phyloP scores from a whole-genome alignment of 1,284 basidiomycete genomes.

The Ceratobasidium sp. region DNA sequence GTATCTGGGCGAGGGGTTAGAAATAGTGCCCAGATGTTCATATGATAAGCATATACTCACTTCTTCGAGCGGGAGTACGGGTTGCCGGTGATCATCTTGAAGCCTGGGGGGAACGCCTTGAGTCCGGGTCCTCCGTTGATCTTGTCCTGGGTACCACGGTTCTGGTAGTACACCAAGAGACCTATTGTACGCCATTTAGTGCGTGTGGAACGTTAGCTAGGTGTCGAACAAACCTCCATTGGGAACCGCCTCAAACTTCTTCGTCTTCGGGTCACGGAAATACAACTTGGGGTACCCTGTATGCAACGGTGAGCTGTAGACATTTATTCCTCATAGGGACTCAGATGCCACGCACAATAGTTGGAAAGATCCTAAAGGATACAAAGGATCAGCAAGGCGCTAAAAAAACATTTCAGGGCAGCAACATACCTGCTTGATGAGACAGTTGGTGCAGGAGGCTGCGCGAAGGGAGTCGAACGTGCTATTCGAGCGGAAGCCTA shows the following conservation, averaged over 20 bases:
- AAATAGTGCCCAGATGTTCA: background rate
- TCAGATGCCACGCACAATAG: slow-evolving; percentile 50
- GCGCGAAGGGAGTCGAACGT: slow-evolving; percentile 56
- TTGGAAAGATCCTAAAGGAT: slow-evolving; percentile 55
- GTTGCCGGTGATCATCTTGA: slow-evolving; percentile 61
- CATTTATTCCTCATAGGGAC: background rate
- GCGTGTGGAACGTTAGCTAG: too few relatives aligned
- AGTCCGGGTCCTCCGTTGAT: slow-evolving; percentile 57
- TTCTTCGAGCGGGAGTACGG: slow-evolving; percentile 57
- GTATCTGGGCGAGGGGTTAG: background rate
- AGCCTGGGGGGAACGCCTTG: slow-evolving; percentile 61
- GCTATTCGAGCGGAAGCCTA: slow-evolving; percentile 56
- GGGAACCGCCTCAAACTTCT: slow-evolving; percentile 53
- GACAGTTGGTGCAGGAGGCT: slow-evolving; percentile 59
- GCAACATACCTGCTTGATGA: slow-evolving; percentile 41
- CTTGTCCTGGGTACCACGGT: slow-evolving; percentile 56
- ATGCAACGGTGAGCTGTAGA: background rate
- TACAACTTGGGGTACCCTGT: slow-evolving; percentile 59
- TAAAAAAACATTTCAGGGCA: background rate
- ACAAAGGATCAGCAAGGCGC: slow-evolving; percentile 32
- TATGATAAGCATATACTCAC: slow-evolving; percentile 46
- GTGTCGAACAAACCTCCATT: slow-evolving; percentile 34
- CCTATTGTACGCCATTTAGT: slow-evolving; percentile 47
- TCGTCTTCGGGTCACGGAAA: slow-evolving; percentile 57
- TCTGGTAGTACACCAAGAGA: slow-evolving; percentile 60